A percentile compares a stretch with the other conserved stretches of the same genome.
Conservation (phyloP, 2,329 filamentous ascomycete genomes). For the Alternaria panax region DNA sequence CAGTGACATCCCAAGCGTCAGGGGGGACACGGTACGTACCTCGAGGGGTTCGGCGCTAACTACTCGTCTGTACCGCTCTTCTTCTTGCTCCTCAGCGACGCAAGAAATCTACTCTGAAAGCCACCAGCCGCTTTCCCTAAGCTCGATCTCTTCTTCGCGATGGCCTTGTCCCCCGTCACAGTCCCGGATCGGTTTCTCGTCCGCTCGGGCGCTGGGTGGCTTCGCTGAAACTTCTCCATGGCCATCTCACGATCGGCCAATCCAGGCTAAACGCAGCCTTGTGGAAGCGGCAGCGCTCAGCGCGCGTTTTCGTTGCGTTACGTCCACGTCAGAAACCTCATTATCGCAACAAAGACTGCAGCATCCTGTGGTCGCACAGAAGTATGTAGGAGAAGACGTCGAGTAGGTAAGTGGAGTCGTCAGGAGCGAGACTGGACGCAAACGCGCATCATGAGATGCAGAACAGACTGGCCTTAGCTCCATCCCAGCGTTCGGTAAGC, state of each 20-base stretch:
- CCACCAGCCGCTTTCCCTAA: slow-evolving; percentile 43
- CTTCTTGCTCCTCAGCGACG: slow-evolving; percentile 41
- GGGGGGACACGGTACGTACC: slow-evolving; percentile 25
- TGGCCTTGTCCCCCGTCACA: slow-evolving; percentile 23
- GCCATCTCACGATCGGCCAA: slow-evolving; percentile 18
- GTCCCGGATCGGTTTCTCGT: slow-evolving; percentile 22
- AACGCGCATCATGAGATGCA: slow-evolving; percentile 15
- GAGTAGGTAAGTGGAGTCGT: slow-evolving; percentile 6
- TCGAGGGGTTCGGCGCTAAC: slow-evolving; percentile 29
- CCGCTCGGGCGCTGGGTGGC: slow-evolving; percentile 27
- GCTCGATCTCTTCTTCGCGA: slow-evolving; percentile 41
- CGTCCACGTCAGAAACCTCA: slow-evolving; percentile 14
- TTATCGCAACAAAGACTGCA: slow-evolving; percentile 14
- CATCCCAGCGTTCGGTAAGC: slow-evolving; percentile 11
- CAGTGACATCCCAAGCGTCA: background rate
- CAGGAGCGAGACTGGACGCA: slow-evolving; percentile 3
- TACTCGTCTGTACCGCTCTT: slow-evolving; percentile 28
- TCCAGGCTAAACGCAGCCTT: slow-evolving; percentile 9
- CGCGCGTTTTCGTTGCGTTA: slow-evolving; percentile 23
- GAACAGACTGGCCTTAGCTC: slow-evolving; percentile 11
- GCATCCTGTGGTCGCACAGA: slow-evolving; percentile 17
- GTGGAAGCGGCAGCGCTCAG: slow-evolving; percentile 13
- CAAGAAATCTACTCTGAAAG: slow-evolving; percentile 42
- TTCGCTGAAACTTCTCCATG: slow-evolving; percentile 37
- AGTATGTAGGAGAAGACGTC: background rate